phyloP scores from a whole-genome alignment of 371 early-diverging fungal species.

The Globomyces sp. region DNA sequence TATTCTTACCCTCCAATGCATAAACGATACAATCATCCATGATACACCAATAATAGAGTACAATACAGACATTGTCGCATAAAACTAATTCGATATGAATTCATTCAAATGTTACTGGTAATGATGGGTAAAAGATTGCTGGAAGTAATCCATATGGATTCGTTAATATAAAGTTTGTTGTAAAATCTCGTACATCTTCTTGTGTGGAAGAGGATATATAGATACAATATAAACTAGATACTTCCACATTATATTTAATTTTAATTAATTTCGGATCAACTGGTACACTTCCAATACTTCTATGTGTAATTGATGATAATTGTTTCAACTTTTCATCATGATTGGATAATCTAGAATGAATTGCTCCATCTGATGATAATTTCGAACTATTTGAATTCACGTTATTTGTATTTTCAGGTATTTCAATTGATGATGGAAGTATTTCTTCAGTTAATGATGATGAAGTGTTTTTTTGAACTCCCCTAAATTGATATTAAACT shows the following conservation, averaged over 20 bases:
- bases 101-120: conserved; percentile 35
- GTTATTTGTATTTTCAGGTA: too few species aligned
- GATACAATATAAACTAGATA: conserved; percentile 74
- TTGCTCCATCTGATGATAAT: too few species aligned
- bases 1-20: conserved; percentile 58
- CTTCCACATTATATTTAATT: conserved; percentile 49
- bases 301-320: background rate
- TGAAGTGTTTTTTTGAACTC: too few species aligned
- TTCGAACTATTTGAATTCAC: too few species aligned
- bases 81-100: conserved; percentile 38
- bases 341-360: too few species aligned
- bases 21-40: conserved; percentile 75
- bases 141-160: conserved; percentile 84
- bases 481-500: too few species aligned
- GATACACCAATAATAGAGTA: conserved; percentile 69
- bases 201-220: conserved; percentile 23
- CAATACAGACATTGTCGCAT: conserved; percentile 63
- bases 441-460: too few species aligned
- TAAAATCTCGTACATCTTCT: conserved; percentile 42
- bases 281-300: background rate
- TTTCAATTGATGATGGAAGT: too few species aligned
- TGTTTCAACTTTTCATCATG: too few species aligned
- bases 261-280: conserved; percentile 1
- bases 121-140: conserved; percentile 81
- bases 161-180: conserved; percentile 63